phyloP scores from a whole-genome alignment of 768 basidiomycete genomes.

The Boletus vinaceobasis region DNA sequence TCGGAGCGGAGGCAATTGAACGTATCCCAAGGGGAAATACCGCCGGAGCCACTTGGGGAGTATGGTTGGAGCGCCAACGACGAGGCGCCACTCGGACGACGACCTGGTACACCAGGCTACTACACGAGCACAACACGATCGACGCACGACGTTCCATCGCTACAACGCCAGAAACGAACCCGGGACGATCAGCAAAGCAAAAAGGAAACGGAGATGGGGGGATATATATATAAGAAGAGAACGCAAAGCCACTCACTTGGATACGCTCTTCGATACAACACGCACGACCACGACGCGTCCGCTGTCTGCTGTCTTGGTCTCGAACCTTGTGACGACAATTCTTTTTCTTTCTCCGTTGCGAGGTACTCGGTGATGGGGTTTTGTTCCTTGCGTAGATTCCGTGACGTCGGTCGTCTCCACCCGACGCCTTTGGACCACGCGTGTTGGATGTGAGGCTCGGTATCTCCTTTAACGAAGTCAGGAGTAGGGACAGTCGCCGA shows the following conservation, averaged over 20 bases:
- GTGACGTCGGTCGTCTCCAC: neutral
- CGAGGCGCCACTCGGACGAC: neutral
- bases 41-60: neutral
- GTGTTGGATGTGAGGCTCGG: neutral
- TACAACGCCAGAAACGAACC: neutral
- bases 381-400: neutral
- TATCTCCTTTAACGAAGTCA: too few species aligned
- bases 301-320: neutral
- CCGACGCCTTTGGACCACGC: neutral
- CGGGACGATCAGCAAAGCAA: conserved; percentile 5
- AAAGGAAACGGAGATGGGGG: neutral
- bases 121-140: conserved; percentile 30
- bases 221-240: neutral
- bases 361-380: neutral
- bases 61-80: neutral
- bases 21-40: neutral
- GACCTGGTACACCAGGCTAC: neutral
- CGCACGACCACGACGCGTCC: conserved; percentile 30
- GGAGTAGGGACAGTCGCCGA: neutral
- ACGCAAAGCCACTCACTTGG: conserved; percentile 27
- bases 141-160: conserved; percentile 30
- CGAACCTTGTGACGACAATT: neutral
- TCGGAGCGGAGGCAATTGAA: neutral
- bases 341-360: neutral
- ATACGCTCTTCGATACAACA: conserved; percentile 35